Evolutionary conservation across 2,329 filamentous ascomycete species (phyloP).

Genomic region (Claviceps humidiphila): DNA sequence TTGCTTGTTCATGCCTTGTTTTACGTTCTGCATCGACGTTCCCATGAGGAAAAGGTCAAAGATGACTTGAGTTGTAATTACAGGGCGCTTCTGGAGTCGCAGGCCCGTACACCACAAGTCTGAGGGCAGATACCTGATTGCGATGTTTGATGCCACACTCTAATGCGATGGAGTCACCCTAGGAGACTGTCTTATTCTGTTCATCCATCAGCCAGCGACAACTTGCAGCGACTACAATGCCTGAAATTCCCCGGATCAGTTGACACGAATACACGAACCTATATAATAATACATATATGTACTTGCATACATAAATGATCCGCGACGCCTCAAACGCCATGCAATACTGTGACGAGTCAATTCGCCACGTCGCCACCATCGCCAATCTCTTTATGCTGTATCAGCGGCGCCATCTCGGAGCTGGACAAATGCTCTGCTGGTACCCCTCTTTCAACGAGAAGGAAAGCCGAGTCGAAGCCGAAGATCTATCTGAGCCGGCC

Average conservation of each 20-base stretch:
- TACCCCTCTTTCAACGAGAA: too few species aligned
- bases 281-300: background rate
- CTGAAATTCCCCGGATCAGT: background rate
- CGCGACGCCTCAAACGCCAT: constrained; percentile 13
- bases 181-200: constrained; percentile 12
- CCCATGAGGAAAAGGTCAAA: constrained; percentile 7
- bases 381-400: constrained; percentile 10
- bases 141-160: constrained; percentile 12
- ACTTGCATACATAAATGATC: constrained; percentile 3
- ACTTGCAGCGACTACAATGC: background rate
- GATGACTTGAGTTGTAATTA: constrained; percentile 6
- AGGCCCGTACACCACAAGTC: constrained; percentile 13
- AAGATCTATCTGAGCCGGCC: too few species aligned
- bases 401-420: constrained; percentile 12
- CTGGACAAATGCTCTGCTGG: background rate
- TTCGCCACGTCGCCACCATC: constrained; percentile 8
- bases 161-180: constrained; percentile 12
- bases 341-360: constrained; percentile 11
- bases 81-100: constrained; percentile 7
- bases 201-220: background rate
- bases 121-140: constrained; percentile 9
- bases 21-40: constrained; percentile 9
- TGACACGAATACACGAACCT: background rate
- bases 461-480: too few species aligned
- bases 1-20: constrained; percentile 11